phyloP scores from a whole-genome alignment of 208 protist species.

The Crithidia brevicula region DNA sequence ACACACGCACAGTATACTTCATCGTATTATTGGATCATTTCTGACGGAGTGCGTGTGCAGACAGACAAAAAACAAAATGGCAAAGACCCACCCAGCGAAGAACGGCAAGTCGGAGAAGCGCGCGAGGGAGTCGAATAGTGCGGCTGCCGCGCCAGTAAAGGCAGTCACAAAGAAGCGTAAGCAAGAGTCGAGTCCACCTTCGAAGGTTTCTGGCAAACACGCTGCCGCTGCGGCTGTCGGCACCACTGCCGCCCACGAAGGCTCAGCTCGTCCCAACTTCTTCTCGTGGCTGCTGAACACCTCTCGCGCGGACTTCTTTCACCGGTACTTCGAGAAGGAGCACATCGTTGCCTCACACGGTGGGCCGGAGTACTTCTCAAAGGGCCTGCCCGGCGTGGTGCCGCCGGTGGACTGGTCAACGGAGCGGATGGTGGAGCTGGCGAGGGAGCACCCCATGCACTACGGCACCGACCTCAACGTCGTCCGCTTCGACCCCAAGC shows the following conservation, averaged over 20 bases:
- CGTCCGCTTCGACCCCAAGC: slow-evolving; percentile 50
- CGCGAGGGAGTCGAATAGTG: background rate
- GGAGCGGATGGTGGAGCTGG: slow-evolving; percentile 48
- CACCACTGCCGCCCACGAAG: background rate
- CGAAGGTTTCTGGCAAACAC: background rate
- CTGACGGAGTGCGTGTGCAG: too few species aligned
- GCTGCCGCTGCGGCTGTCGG: background rate
- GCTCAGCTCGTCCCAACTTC: slow-evolving; percentile 23
- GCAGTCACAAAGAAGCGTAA: background rate
- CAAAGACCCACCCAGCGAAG: slow-evolving; percentile 7
- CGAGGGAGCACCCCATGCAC: slow-evolving; percentile 28
- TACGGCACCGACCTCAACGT: slow-evolving; percentile 60
- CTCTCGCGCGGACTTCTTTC: slow-evolving; percentile 66
- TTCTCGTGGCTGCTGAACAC: slow-evolving; percentile 64
- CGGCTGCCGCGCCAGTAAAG: background rate
- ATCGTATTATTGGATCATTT: too few species aligned
- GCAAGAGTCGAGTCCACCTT: background rate
- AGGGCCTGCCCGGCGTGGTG: slow-evolving; percentile 30
- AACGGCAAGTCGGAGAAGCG: slow-evolving; percentile 13
- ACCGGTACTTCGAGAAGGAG: slow-evolving; percentile 82
- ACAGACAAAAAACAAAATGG: background rate
- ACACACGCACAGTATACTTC: background rate
- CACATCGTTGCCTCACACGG: slow-evolving; percentile 52
- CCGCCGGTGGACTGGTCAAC: slow-evolving; percentile 61
- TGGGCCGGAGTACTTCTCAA: slow-evolving; percentile 42